These are phyloP conservation scores for Nymphaea thermarum DNA, from an alignment of 164 flowering plant species.

Conservation along the genomic window DNA sequence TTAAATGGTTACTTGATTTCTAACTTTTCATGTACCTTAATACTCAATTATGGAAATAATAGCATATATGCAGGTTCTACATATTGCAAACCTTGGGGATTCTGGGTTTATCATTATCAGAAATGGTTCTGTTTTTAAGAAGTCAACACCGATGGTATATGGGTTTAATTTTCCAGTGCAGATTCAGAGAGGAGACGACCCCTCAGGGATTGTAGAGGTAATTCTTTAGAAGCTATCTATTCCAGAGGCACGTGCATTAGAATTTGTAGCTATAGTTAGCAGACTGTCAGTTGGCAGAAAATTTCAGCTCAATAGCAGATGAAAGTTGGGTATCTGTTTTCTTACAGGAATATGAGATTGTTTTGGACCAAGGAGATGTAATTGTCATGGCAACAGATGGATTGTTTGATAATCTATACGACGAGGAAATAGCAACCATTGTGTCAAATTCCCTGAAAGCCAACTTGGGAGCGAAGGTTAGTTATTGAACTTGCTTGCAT, in stretches of 20 bases:
- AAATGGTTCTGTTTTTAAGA: constrained; percentile 39
- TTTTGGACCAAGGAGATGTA: constrained; percentile 63
- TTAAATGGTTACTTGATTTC: no score
- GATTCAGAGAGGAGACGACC: constrained; percentile 43
- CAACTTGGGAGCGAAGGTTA: constrained; percentile 39
- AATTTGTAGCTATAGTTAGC: no score
- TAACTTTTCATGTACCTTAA: no score
- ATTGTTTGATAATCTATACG: constrained; percentile 74
- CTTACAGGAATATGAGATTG: constrained; percentile 43
- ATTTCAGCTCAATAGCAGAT: no score
- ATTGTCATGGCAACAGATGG: constrained; percentile 77
- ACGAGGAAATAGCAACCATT: constrained; percentile 47
- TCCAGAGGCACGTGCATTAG: no score
- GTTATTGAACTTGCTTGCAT: background rate
- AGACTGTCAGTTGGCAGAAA: no score
- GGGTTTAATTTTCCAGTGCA: constrained; percentile 62
- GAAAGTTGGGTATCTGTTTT: background rate
- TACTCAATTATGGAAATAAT: background rate
- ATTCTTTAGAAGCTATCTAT: no score
- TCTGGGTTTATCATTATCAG: constrained; percentile 63
- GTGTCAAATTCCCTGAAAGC: constrained; percentile 37
- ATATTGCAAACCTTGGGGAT: constrained; percentile 71
- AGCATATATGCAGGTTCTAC: constrained; percentile 41
- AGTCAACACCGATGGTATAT: constrained; percentile 53
- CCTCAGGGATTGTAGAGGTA: constrained; percentile 50